phyloP scores from a whole-genome alignment of 2,329 filamentous ascomycete species.

The Grosmannia huntii region DNA sequence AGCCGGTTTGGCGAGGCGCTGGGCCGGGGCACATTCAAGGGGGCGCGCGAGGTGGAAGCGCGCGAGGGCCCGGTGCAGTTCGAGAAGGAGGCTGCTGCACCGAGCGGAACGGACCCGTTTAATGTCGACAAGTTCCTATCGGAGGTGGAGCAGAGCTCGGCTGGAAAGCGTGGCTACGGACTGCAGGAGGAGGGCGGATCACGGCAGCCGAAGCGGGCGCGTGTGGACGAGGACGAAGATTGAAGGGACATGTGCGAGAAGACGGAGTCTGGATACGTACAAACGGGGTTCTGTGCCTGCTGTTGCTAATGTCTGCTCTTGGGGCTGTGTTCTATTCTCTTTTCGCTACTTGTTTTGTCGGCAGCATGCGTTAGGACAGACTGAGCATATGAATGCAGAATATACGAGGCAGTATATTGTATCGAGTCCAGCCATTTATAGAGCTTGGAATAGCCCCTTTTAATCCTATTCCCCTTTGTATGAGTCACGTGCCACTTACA shows the following conservation, averaged over 20 bases:
- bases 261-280: neutral
- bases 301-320: too few relatives aligned
- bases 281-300: too few relatives aligned
- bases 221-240: constrained; percentile 62
- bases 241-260: constrained; percentile 9
- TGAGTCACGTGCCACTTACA: too few relatives aligned
- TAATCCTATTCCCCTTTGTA: too few relatives aligned
- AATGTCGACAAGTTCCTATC: constrained; percentile 89
- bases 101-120: constrained; percentile 54
- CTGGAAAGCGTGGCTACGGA: constrained; percentile 61
- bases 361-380: too few relatives aligned
- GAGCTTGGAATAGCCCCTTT: too few relatives aligned
- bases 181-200: constrained; percentile 50
- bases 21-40: constrained; percentile 84
- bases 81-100: constrained; percentile 55
- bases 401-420: too few relatives aligned
- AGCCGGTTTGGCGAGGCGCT: constrained; percentile 76
- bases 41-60: constrained; percentile 68
- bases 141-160: constrained; percentile 53
- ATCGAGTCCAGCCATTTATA: too few relatives aligned
- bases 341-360: too few relatives aligned
- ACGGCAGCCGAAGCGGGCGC: constrained; percentile 56
- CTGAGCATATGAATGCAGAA: too few relatives aligned
- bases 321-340: too few relatives aligned
- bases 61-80: constrained; percentile 92